phyloP scores from a whole-genome alignment of 306 rosid genomes.

The Albizia julibrissin region DNA sequence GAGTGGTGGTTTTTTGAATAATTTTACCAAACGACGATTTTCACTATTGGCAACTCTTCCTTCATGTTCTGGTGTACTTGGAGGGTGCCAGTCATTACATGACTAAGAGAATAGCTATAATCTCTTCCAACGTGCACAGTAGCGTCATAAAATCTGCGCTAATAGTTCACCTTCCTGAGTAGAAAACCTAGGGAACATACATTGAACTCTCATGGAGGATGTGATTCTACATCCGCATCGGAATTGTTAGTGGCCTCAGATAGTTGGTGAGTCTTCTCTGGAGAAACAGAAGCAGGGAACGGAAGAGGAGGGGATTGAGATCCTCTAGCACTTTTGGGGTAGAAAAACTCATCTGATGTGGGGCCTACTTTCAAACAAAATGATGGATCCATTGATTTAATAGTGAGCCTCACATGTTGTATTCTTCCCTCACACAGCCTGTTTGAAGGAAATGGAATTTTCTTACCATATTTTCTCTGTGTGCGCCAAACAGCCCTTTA shows the following conservation, averaged over 20 bases:
- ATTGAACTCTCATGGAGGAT: not conserved
- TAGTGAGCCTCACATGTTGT: not conserved
- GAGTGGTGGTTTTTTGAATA: not conserved
- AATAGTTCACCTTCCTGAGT: not conserved
- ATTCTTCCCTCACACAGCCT: not conserved
- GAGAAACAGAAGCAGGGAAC: not conserved
- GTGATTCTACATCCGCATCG: not conserved
- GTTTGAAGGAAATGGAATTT: not conserved
- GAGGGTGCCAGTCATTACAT: not conserved
- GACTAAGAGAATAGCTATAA: not conserved
- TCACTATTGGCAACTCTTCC: not conserved
- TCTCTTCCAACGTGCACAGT: not conserved
- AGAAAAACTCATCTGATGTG: not conserved
- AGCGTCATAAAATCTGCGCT: constrained; percentile 2
- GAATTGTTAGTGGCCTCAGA: not conserved
- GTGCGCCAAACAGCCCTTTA: not conserved
- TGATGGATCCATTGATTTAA: not conserved
- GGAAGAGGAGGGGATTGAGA: not conserved
- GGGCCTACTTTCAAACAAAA: not conserved
- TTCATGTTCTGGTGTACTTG: not conserved
- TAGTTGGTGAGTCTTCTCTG: not conserved
- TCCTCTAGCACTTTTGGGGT: not conserved
- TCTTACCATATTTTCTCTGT: not conserved
- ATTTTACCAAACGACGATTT: not conserved
- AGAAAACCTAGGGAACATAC: not conserved